Conservation (phyloP, 148 eudicot genomes). For the Rheum nobile region DNA sequence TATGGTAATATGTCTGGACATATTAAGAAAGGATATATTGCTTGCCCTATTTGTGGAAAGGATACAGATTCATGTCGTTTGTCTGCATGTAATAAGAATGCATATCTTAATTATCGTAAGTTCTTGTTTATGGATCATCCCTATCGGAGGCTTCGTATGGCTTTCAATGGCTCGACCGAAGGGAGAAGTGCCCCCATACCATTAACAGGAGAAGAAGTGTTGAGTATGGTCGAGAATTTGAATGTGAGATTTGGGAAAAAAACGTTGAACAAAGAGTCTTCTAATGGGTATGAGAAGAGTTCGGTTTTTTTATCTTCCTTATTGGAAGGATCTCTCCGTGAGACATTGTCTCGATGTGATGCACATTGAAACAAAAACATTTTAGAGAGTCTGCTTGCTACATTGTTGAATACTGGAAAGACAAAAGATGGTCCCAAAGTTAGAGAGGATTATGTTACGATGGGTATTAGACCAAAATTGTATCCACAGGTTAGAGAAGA, state of each 20-base stretch:
- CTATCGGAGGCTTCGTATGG: neutral
- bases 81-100: neutral
- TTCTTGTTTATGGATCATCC: neutral
- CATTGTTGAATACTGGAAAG: neutral
- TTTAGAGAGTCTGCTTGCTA: neutral
- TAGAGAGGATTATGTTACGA: too few species aligned
- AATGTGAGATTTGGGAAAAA: neutral
- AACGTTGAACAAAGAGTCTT: neutral
- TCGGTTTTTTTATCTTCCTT: constrained; percentile 4
- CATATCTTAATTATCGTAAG: neutral
- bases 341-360: too few species aligned
- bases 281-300: neutral
- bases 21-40: neutral
- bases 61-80: too few species aligned
- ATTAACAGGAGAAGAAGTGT: neutral
- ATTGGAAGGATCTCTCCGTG: too few species aligned
- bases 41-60: constrained; percentile 11
- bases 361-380: constrained; percentile 1
- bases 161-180: neutral
- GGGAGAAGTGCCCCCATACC: neutral
- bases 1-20: constrained; percentile 10
- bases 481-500: neutral
- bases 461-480: too few species aligned
- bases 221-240: neutral
- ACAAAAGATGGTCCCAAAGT: too few species aligned